A percentile compares a stretch with the other conserved stretches of the same genome.
Conservation (phyloP, 1,139 yeast genomes). For the Blastobotrys raffinosifermentans region DNA sequence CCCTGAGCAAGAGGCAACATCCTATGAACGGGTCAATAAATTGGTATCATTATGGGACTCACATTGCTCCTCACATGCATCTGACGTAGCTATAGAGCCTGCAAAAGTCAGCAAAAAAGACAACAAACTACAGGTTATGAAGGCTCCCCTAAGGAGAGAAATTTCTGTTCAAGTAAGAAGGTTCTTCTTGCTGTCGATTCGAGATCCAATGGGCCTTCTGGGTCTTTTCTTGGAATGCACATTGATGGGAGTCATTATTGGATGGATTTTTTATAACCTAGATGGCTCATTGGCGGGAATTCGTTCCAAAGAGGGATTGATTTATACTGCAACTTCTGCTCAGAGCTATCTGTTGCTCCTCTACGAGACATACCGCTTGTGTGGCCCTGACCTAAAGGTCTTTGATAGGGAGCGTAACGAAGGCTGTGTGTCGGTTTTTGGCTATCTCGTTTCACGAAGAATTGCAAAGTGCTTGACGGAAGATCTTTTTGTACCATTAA, state of each 20-base stretch:
- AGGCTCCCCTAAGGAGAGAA: slow-evolving; percentile 45
- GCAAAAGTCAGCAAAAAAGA: background rate
- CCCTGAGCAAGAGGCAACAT: slow-evolving; percentile 38
- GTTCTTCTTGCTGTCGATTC: slow-evolving; percentile 46
- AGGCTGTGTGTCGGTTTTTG: slow-evolving; percentile 57
- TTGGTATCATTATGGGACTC: slow-evolving; percentile 48
- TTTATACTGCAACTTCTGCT: slow-evolving; percentile 60
- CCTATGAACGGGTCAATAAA: slow-evolving; percentile 41
- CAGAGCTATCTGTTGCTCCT: slow-evolving; percentile 65
- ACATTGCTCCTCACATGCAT: background rate
- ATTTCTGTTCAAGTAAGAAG: slow-evolving; percentile 51
- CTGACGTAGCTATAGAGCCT: background rate
- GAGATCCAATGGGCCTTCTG: slow-evolving; percentile 54
- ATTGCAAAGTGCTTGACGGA: slow-evolving; percentile 62
- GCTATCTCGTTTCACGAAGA: slow-evolving; percentile 64
- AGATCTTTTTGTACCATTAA: slow-evolving; percentile 58
- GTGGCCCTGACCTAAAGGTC: slow-evolving; percentile 59
- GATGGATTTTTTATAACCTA: slow-evolving; percentile 74
- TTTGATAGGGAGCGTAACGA: slow-evolving; percentile 74
- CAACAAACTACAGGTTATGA: slow-evolving; percentile 12
- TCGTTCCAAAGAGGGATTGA: slow-evolving; percentile 54
- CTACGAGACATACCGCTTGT: slow-evolving; percentile 68
- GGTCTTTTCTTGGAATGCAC: slow-evolving; percentile 53
- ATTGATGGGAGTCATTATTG: slow-evolving; percentile 54
- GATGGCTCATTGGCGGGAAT: slow-evolving; percentile 59